Percentiles rank a stretch among this genome's conserved stretches.
Evolutionary conservation across 768 basidiomycete genomes (phyloP).

Genomic region (Lyophyllum semitale): DNA sequence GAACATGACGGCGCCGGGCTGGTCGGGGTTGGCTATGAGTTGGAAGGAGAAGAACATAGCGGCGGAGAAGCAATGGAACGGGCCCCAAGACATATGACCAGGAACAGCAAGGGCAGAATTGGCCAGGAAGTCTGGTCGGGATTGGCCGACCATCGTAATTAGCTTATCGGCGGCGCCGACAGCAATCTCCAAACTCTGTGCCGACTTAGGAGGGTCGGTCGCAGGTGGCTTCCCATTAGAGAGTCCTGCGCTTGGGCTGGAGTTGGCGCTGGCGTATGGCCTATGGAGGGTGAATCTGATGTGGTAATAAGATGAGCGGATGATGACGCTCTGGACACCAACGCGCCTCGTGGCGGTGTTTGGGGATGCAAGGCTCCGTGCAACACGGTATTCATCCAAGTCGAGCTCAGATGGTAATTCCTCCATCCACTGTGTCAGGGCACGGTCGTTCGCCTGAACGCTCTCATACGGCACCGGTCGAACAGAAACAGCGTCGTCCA

Average conservation of each 20-base stretch:
- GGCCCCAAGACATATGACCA: constrained; percentile 83
- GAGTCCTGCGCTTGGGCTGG: constrained; percentile 22
- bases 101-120: constrained; percentile 72
- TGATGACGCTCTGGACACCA: constrained; percentile 81
- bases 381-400: constrained; percentile 75
- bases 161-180: constrained; percentile 77
- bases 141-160: constrained; percentile 75
- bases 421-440: constrained; percentile 75
- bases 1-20: constrained; percentile 76
- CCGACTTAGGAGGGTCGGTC: constrained; percentile 43
- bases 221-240: constrained; percentile 25
- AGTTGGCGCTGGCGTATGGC: constrained; percentile 59
- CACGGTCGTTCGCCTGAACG: constrained; percentile 71
- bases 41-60: constrained; percentile 94
- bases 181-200: constrained; percentile 71
- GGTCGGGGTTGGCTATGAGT: constrained; percentile 77
- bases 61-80: constrained; percentile 83
- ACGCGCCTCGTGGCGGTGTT: constrained; percentile 60
- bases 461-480: constrained; percentile 79
- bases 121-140: constrained; percentile 73
- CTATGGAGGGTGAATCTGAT: constrained; percentile 85
- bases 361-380: constrained; percentile 68
- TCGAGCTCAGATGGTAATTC: constrained; percentile 73
- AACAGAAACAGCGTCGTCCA: constrained; percentile 82
- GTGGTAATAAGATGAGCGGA: constrained; percentile 76